phyloP scores from a whole-genome alignment of 768 basidiomycete species.

The Megacollybia marginata region DNA sequence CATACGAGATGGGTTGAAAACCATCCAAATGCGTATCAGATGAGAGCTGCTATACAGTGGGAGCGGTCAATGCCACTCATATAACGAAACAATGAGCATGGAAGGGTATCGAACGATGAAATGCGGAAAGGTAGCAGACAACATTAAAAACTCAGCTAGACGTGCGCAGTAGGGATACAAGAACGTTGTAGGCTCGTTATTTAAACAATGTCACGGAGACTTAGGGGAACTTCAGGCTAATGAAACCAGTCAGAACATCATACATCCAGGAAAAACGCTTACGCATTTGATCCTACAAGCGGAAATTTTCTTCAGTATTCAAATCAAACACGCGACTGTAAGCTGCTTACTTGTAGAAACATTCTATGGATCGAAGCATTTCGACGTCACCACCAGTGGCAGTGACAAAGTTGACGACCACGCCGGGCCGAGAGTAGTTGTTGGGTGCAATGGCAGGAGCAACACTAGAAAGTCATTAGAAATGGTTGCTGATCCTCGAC shows the following conservation, averaged over 20 bases:
- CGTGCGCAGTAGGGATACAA: constrained; percentile 78
- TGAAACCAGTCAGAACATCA: constrained; percentile 16
- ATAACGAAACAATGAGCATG: constrained; percentile 57
- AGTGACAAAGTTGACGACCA: constrained; percentile 94
- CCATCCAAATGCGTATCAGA: constrained; percentile 32
- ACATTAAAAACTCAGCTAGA: constrained; percentile 29
- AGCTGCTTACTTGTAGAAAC: constrained; percentile 83
- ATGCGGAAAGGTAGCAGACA: constrained; percentile 36
- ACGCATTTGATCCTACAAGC: constrained; percentile 82
- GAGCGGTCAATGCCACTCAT: constrained; percentile 35
- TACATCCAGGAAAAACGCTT: constrained; percentile 21
- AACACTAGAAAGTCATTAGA: constrained; percentile 42
- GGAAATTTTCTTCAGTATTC: background rate
- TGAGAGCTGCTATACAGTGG: constrained; percentile 64
- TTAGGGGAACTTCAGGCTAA: constrained; percentile 88
- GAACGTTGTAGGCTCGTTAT: constrained; percentile 41
- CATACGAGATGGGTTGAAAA: constrained; percentile 41
- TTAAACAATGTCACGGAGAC: constrained; percentile 84
- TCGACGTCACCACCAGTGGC: constrained; percentile 97
- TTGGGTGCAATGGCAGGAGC: constrained; percentile 81
- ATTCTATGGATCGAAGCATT: constrained; percentile 97
- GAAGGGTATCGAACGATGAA: constrained; percentile 68
- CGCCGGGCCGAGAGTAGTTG: constrained; percentile 77
- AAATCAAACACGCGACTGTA: background rate
- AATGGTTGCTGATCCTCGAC: constrained; percentile 3